Base-by-base conservation (phyloP, 2,329 filamentous ascomycete species). In the Simplicillium sp. region DNA sequence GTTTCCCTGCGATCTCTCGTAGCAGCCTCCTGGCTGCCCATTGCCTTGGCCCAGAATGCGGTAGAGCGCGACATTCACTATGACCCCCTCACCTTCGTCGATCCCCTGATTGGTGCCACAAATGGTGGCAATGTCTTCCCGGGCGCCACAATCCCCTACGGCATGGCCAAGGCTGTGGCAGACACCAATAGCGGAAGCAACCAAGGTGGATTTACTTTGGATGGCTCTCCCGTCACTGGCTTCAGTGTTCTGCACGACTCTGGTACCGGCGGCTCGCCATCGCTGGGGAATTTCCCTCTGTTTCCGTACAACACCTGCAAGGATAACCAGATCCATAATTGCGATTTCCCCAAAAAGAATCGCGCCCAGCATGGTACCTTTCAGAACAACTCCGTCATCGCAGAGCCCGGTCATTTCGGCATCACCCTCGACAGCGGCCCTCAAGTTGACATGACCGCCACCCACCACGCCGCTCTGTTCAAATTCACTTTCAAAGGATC, bases 241-340 rank as follows among this genome's bases (percentile, higher is more conserved):
- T 79, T 77, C 56, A 74, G 70, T 11, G 65, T 70, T 31, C 65
- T 78, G 61, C 75, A 78, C 52, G 75, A 79, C 50, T 74, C 70
- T 2, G 75, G 75, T 1, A 78, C 73, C 0, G 75, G 75, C 16
- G 67, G 68, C 7, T 58, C 61, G 1, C 75, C 82, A 0, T 85
- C 79, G 4, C 61, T 87, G 13, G 84, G 82, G 12, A 86, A 85
- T 52, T 87, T 87, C 40, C 79, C 84, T 0, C 63, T 87, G 2
- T 87, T 87, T 47, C 70, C 82, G 0, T 81, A 84, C 46, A 61
- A 72, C 4, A 65, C 67, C 33, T 87, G 83, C 47, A 66, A 71
- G 0, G 68, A 64, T 12, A 74, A 83, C 45, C 71, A 79, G 32
- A 58, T 87, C 40, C 66, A 84, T 50, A 64, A 65, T 7, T 86